phyloP scores from a whole-genome alignment of 768 basidiomycete species.

The Lactarius hengduanensis region DNA sequence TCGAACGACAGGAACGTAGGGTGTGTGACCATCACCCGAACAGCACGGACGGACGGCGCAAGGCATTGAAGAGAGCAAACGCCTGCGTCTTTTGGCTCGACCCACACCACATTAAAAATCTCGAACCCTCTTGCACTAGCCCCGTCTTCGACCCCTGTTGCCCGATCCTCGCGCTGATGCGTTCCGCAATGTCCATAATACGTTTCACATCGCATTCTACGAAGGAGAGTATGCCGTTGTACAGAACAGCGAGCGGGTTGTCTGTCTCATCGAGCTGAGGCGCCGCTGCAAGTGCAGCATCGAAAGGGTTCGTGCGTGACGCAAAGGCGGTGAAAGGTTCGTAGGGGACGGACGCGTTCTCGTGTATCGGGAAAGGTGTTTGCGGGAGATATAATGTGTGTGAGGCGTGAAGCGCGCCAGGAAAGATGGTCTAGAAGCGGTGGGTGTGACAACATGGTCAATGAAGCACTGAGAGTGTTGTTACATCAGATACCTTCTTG shows the following conservation, averaged over 20 bases:
- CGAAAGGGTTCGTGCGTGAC: slow-evolving; percentile 43
- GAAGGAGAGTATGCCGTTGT: slow-evolving; percentile 79
- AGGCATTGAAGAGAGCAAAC: slow-evolving; percentile 81
- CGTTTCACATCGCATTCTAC: slow-evolving; percentile 70
- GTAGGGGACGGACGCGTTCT: slow-evolving; percentile 43
- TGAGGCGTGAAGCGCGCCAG: slow-evolving; percentile 63
- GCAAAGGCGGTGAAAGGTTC: slow-evolving; percentile 50
- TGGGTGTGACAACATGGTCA: slow-evolving; percentile 5
- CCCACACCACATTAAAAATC: slow-evolving; percentile 89
- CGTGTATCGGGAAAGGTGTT: slow-evolving; percentile 56
- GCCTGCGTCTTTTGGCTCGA: slow-evolving; percentile 80
- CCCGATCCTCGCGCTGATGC: slow-evolving; percentile 51
- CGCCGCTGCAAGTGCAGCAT: slow-evolving; percentile 37
- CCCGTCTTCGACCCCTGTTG: slow-evolving; percentile 28
- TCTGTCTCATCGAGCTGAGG: slow-evolving; percentile 64
- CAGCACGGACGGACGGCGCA: slow-evolving; percentile 69
- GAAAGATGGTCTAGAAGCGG: slow-evolving; percentile 66
- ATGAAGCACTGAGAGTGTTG: background rate
- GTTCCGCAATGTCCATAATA: slow-evolving; percentile 78
- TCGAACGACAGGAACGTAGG: slow-evolving; percentile 71
- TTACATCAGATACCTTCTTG: slow-evolving; percentile 56
- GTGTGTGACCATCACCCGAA: slow-evolving; percentile 71
- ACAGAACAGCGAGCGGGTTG: slow-evolving; percentile 70
- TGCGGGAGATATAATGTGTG: slow-evolving; percentile 75
- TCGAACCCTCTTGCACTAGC: slow-evolving; percentile 55